A percentile compares a stretch with the other conserved stretches of the same genome.
These are phyloP conservation scores for Wickerhamomyces pijperi DNA, from an alignment of 805 yeast genomes.

Conservation along the genomic window DNA sequence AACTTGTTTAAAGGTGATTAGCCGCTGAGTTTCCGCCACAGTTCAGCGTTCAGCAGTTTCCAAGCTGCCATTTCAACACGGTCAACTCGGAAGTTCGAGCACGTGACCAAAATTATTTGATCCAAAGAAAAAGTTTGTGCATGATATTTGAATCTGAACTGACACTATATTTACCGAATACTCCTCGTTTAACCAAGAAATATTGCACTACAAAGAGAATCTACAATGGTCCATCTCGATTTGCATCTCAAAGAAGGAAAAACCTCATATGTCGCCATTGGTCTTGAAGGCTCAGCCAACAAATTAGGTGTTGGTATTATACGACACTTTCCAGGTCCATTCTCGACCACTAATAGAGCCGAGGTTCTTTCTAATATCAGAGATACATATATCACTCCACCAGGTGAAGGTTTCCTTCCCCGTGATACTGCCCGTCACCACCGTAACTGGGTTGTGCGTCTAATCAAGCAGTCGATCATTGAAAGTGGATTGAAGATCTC, in stretches of 20 bases:
- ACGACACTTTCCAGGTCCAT: slow-evolving; percentile 55
- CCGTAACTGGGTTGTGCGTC: slow-evolving; percentile 82
- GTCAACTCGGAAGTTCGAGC: too few relatives aligned
- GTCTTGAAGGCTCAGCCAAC: slow-evolving; percentile 95
- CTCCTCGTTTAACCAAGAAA: too few relatives aligned
- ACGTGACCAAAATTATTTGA: too few relatives aligned
- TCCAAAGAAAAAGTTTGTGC: too few relatives aligned
- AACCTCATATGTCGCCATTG: slow-evolving; percentile 59
- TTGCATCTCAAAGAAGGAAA: slow-evolving; percentile 29
- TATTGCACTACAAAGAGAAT: too few relatives aligned
- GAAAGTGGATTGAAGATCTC: slow-evolving; percentile 41
- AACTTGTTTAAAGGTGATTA: too few relatives aligned
- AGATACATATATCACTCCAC: slow-evolving; percentile 92
- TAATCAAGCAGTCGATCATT: slow-evolving; percentile 52
- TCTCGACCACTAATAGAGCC: slow-evolving; percentile 50
- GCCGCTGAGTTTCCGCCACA: too few relatives aligned
- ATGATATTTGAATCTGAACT: too few relatives aligned
- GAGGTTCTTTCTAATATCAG: slow-evolving; percentile 79
- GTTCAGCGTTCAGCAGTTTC: too few relatives aligned
- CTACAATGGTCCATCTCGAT: slow-evolving; percentile 40
- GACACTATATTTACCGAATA: too few relatives aligned
- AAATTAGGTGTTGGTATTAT: slow-evolving; percentile 91
- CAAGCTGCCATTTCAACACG: too few relatives aligned
- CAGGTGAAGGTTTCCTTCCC: slow-evolving; percentile 96
- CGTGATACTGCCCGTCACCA: slow-evolving; percentile 96